Conservation (phyloP, 805 yeast species). For the Kuraishia ogatae region DNA sequence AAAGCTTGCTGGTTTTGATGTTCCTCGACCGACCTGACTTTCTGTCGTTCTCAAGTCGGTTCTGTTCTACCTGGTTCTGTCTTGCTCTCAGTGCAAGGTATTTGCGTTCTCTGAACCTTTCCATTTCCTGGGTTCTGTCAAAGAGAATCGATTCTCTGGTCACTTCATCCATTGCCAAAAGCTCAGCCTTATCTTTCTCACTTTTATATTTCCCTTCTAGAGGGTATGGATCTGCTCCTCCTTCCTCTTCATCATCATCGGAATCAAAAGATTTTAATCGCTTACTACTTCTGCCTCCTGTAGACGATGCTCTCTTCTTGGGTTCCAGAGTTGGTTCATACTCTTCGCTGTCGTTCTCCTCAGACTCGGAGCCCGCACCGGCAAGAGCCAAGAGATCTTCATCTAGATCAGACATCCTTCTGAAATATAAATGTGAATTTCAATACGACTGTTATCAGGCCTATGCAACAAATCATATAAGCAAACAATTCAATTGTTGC, state of each 20-base stretch:
- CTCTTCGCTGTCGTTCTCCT: constrained; percentile 26
- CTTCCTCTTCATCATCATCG: constrained; percentile 28
- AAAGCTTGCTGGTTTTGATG: constrained; percentile 23
- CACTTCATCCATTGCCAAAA: constrained; percentile 77
- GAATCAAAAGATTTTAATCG: constrained; percentile 1
- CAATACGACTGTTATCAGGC: too few species aligned
- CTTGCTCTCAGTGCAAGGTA: constrained; percentile 77
- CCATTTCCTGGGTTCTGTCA: constrained; percentile 89
- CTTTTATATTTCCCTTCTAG: constrained; percentile 85
- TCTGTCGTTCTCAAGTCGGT: constrained; percentile 17
- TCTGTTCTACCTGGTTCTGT: constrained; percentile 35
- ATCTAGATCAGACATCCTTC: constrained; percentile 64
- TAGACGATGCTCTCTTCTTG: constrained; percentile 18
- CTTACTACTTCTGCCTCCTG: constrained; percentile 6
- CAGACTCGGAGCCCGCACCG: constrained; percentile 52
- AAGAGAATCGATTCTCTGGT: constrained; percentile 86
- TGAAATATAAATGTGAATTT: too few species aligned
- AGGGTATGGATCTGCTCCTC: constrained; percentile 73
- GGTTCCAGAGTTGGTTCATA: constrained; percentile 23
- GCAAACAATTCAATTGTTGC: too few species aligned
- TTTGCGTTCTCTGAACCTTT: constrained; percentile 75
- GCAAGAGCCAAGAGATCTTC: constrained; percentile 96
- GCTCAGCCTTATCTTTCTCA: constrained; percentile 60
- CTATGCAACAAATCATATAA: too few species aligned
- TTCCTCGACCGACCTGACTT: constrained; percentile 14